Evolutionary conservation across 768 basidiomycete species (phyloP), one percentile per base, ranked within the genome.

Genomic region (Cubamyces lactineus): DNA sequence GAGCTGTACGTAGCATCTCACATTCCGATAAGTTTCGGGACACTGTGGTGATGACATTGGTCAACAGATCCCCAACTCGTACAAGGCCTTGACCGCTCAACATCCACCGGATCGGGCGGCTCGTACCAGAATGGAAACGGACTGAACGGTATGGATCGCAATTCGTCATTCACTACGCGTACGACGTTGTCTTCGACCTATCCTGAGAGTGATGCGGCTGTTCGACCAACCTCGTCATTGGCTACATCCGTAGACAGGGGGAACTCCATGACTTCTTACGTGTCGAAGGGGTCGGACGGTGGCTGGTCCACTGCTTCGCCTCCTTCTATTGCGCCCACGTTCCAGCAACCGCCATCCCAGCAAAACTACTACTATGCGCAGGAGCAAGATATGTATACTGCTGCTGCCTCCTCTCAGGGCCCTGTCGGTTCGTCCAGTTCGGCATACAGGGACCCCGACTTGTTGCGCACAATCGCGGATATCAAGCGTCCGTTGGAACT

Each of bases 401-500:
- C 74, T 72, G 64, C 74, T 54, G 62, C 74, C 59, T 65, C 70
- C n/a, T 67, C 73, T 24, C 62, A 72, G 47, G 64, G 67, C 8
- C 66, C 61, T 8, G 63, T 47, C 0, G 65, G 65, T 21, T 66
- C 68, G 1, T 70, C 69, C 5, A 55, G 66, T 30, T 62, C 63
- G 19, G 59, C 62, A 16, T 67, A 66, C 66, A 67, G 60, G 11
- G 69, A 70, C 52, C 70, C 69, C 26, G 73, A 75, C 17, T 56
- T 71, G 19, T 28, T 73, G 13, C 70, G 71, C 13, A 67, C 65
- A 7, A 58, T 73, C 50, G 61, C 67, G 15, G 70, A 73, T 23
- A 70, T 74, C 55, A 77, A 78, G 62, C 69, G 72, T 4, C 79
- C 77, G 12, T 69, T 81, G 53, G 78, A 77, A 46, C 64, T 79